Conservation (phyloP, 2,329 filamentous ascomycete genomes). For the Cladophialophora psammophila region DNA sequence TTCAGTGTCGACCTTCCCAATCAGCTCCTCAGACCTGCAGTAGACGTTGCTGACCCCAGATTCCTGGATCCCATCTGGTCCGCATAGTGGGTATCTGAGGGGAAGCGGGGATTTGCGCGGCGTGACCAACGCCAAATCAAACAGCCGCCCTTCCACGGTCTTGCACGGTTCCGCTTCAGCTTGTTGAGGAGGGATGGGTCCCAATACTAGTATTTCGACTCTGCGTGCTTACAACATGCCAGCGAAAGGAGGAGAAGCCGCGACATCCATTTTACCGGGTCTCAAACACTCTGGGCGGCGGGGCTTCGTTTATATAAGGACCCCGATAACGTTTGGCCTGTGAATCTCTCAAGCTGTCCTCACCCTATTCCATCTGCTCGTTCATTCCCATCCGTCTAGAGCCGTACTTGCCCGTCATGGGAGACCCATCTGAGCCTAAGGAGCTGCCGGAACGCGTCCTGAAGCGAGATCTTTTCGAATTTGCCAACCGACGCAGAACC, state of each 20-base stretch:
- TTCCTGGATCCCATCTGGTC: conserved; percentile 24
- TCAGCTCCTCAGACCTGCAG: conserved; percentile 1
- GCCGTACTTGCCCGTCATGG: conserved; percentile 21
- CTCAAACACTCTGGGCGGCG: conserved; percentile 1
- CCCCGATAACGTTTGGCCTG: no score
- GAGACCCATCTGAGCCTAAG: conserved; percentile 31
- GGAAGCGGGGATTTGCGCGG: conserved; percentile 26
- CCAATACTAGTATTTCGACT: not conserved
- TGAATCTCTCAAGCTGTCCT: not conserved
- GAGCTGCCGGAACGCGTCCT: conserved; percentile 32
- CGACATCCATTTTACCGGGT: conserved; percentile 32
- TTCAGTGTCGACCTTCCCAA: conserved; percentile 3
- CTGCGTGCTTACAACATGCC: not conserved
- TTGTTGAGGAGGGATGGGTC: conserved; percentile 15
- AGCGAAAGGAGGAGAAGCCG: conserved; percentile 26
- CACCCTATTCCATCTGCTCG: not conserved
- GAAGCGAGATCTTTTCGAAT: conserved; percentile 33
- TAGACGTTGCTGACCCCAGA: conserved; percentile 26
- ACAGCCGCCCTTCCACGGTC: not conserved
- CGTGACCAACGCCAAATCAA: conserved; percentile 19
- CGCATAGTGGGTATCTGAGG: conserved; percentile 12
- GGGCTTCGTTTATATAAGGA: conserved; percentile 21
- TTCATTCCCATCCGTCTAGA: not conserved
- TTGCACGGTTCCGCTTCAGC: conserved; percentile 23
- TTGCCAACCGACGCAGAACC: conserved; percentile 28